Evolutionary conservation across 2,329 filamentous ascomycete species (phyloP).

Genomic region (Sclerotinia sclerotiorum): DNA sequence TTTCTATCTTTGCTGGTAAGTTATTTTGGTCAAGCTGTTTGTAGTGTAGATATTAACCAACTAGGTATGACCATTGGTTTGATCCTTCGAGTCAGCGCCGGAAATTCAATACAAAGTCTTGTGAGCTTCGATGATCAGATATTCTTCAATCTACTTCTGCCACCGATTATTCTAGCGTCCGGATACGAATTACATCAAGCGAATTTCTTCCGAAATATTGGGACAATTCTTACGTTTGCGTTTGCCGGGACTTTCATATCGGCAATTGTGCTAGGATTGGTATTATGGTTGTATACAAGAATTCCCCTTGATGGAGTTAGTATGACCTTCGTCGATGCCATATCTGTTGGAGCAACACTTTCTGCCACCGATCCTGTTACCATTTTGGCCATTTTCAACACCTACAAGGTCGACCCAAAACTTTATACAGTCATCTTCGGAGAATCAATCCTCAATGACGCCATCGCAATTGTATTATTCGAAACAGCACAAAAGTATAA

Average conservation of each 20-base stretch:
- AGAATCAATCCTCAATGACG: conserved; percentile 96
- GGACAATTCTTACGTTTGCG: conserved; percentile 94
- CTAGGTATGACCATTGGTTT: conserved; percentile 93
- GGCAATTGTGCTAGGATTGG: conserved; percentile 85
- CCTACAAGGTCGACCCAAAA: conserved; percentile 98
- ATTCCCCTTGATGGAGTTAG: conserved; percentile 82
- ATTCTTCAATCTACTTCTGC: conserved; percentile 98
- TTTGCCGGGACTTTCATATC: conserved; percentile 97
- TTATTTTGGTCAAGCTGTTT: neutral
- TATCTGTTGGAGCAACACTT: conserved; percentile 92
- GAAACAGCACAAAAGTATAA: conserved; percentile 95
- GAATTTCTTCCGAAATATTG: conserved; percentile 98
- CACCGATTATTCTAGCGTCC: conserved; percentile 94
- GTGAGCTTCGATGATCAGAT: conserved; percentile 99
- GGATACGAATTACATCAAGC: conserved; percentile 97
- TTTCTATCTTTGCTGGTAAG: conserved; percentile 92
- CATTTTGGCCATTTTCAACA: conserved; percentile 97
- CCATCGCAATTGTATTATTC: conserved; percentile 97
- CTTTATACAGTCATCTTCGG: conserved; percentile 98
- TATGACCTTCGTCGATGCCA: conserved; percentile 91
- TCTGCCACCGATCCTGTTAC: conserved; percentile 97
- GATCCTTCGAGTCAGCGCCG: conserved; percentile 76
- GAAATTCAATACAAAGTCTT: conserved; percentile 80
- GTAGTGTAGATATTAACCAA: neutral
- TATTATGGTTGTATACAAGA: conserved; percentile 85